These are phyloP conservation scores for Neurospora africana DNA, from an alignment of 495 filamentous ascomycete genomes.

Conservation along the genomic window DNA sequence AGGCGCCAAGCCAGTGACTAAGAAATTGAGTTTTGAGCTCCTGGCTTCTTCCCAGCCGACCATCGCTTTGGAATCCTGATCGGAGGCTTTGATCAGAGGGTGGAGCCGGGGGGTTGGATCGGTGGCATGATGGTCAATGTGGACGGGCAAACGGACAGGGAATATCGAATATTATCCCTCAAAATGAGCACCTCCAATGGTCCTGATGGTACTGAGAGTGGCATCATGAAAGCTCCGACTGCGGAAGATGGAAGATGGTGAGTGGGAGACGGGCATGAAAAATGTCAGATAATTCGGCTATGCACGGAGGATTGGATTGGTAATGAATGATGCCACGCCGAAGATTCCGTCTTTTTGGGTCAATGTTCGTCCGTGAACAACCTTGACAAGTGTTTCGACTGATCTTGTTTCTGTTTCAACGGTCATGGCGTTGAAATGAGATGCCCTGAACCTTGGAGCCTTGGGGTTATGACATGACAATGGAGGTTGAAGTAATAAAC, in stretches of 20 bases:
- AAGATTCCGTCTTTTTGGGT: not conserved
- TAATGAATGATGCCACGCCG: not conserved
- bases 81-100: not conserved
- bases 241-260: not conserved
- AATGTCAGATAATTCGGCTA: not conserved
- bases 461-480: not conserved
- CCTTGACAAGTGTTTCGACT: not conserved
- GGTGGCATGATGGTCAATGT: not conserved
- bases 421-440: not conserved
- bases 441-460: not conserved
- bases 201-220: not conserved
- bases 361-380: not conserved
- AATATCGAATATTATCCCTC: not conserved
- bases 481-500: not conserved
- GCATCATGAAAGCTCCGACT: not conserved
- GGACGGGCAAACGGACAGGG: not conserved
- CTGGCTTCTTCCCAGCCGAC: not conserved
- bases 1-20: not conserved
- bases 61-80: not conserved
- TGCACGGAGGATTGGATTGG: not conserved
- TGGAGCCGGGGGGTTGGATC: not conserved
- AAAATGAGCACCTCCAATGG: no score
- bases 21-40: not conserved
- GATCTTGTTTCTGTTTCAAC: not conserved
- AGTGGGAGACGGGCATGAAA: not conserved